A percentile compares a stretch with the other conserved stretches of the same genome.
phyloP scores from a whole-genome alignment of 352 stramenopile genomes.

The Phytopythium ostracodes region DNA sequence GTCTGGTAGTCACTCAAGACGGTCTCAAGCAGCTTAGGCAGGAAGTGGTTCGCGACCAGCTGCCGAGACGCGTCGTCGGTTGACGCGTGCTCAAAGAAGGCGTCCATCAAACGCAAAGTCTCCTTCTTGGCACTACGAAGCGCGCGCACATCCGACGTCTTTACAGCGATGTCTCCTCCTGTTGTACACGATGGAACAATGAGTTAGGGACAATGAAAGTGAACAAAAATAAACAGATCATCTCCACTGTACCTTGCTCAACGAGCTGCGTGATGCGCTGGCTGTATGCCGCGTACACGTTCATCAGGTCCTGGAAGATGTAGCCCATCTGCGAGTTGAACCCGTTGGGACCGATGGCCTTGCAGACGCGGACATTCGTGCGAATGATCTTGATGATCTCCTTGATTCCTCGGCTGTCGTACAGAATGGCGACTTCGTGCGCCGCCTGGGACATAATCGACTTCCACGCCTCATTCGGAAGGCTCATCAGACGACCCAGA shows the following conservation, averaged over 20 bases:
- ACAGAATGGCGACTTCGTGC: constrained; percentile 75
- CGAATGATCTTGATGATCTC: constrained; percentile 98
- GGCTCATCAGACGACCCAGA: constrained; percentile 93
- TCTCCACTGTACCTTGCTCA: constrained; percentile 35
- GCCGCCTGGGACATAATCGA: constrained; percentile 79
- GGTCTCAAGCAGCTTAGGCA: constrained; percentile 95
- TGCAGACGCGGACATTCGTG: constrained; percentile 97
- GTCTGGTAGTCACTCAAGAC: constrained; percentile 96
- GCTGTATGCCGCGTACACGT: constrained; percentile 99
- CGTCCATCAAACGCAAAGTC: constrained; percentile 93
- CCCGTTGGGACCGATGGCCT: constrained; percentile 91
- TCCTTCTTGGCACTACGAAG: constrained; percentile 98
- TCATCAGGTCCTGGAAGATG: constrained; percentile 99
- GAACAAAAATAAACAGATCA: not conserved
- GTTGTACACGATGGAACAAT: not conserved
- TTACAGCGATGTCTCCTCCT: constrained; percentile 92
- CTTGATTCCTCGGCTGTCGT: constrained; percentile 74
- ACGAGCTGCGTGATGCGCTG: constrained; percentile 93
- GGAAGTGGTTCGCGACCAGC: constrained; percentile 91
- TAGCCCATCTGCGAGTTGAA: constrained; percentile 97
- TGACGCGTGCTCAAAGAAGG: constrained; percentile 91
- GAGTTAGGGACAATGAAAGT: not conserved
- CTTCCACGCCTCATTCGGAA: constrained; percentile 92
- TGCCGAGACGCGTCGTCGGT: constrained; percentile 67
- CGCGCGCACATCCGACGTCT: constrained; percentile 89